Conservation (phyloP, 768 basidiomycete genomes). For the Mycena olivaceomarginata region DNA sequence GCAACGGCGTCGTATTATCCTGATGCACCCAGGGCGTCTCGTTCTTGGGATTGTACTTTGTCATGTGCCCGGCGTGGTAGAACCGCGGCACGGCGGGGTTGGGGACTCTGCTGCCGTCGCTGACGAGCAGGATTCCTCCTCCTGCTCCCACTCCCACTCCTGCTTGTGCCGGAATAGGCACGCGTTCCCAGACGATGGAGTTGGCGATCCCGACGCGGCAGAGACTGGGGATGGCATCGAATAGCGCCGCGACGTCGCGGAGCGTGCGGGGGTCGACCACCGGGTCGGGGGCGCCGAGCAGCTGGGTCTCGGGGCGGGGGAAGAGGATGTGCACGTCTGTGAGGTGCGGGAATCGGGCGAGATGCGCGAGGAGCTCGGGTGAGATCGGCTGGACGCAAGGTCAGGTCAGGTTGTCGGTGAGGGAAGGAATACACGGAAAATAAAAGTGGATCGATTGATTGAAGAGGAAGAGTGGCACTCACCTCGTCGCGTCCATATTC, state of each 20-base stretch:
- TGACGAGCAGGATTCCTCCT: constrained; percentile 15
- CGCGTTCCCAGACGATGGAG: constrained; percentile 46
- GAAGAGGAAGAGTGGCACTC: neutral
- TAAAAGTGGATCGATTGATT: too few species aligned
- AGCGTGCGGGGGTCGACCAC: constrained; percentile 32
- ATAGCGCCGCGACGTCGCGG: constrained; percentile 42
- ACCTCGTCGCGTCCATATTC: constrained; percentile 20
- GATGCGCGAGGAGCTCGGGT: constrained; percentile 31
- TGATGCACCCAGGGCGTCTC: neutral
- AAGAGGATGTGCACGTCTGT: constrained; percentile 47
- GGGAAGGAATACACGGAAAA: neutral
- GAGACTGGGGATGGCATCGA: constrained; percentile 37
- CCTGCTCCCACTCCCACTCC: too few species aligned
- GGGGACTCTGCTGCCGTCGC: constrained; percentile 26
- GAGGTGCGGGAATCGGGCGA: constrained; percentile 44
- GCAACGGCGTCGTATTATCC: constrained; percentile 27
- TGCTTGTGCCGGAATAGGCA: too few species aligned
- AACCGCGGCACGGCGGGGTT: constrained; percentile 27
- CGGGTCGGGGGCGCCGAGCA: constrained; percentile 22
- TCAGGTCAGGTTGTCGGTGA: neutral
- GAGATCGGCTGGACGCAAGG: constrained; percentile 35
- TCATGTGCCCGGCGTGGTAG: constrained; percentile 34
- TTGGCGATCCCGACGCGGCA: constrained; percentile 44
- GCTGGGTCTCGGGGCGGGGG: constrained; percentile 44
- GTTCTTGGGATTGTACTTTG: neutral